A percentile compares a stretch with the other conserved stretches of the same genome.
phyloP scores from a whole-genome alignment of 1,139 yeast species.

The Protomyces macrosporus region DNA sequence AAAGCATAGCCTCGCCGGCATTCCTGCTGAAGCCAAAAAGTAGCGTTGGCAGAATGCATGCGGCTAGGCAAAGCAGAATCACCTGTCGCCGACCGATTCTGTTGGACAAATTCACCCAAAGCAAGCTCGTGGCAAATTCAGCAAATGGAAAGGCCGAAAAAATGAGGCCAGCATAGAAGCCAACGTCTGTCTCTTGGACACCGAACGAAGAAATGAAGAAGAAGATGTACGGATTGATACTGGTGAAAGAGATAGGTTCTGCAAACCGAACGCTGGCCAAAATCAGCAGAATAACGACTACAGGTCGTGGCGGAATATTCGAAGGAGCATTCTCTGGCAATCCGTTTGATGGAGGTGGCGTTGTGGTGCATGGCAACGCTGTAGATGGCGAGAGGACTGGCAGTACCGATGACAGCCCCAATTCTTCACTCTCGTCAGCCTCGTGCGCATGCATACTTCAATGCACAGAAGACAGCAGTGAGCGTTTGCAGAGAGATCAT shows the following conservation, averaged over 20 bases:
- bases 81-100: constrained; percentile 54
- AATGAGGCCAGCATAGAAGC: constrained; percentile 46
- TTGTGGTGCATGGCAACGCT: no score
- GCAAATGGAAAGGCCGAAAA: constrained; percentile 32
- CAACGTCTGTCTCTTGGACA: constrained; percentile 47
- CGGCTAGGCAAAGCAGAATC: constrained; percentile 48
- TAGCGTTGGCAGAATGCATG: constrained; percentile 48
- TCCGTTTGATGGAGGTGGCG: no score
- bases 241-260: constrained; percentile 61
- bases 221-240: constrained; percentile 58
- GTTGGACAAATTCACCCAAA: constrained; percentile 59
- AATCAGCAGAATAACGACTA: not conserved
- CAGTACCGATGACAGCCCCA: no score
- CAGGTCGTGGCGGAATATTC: not conserved
- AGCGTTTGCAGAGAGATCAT: no score
- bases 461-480: no score
- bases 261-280: constrained; percentile 44
- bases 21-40: constrained; percentile 51
- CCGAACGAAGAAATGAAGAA: constrained; percentile 58
- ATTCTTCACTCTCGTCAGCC: no score
- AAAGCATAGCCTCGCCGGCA: constrained; percentile 49
- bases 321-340: not conserved
- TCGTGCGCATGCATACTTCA: no score
- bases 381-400: no score
- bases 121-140: constrained; percentile 52